A percentile compares a stretch with the other conserved stretches of the same genome.
These are phyloP conservation scores for Alternaria brassicicola DNA, from an alignment of 2,329 filamentous ascomycete species.

Conservation along the genomic window DNA sequence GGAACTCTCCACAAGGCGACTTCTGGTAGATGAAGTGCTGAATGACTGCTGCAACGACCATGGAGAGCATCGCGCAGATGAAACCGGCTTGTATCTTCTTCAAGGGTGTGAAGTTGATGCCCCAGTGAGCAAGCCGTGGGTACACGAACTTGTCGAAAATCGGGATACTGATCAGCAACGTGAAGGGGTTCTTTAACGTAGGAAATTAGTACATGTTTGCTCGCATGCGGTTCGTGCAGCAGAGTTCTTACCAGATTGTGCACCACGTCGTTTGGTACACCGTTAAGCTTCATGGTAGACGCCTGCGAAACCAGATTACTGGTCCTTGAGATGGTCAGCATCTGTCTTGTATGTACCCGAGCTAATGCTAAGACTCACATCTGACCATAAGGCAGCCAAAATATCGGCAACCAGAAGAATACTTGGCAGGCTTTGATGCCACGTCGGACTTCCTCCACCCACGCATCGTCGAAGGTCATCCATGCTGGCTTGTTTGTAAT, in stretches of 20 bases:
- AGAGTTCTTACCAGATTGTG: constrained; percentile 62
- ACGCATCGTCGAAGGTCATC: constrained; percentile 83
- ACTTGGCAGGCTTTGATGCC: constrained; percentile 34
- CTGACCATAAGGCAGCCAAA: constrained; percentile 67
- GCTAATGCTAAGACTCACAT: neutral
- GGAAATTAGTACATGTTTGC: neutral
- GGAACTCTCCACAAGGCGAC: constrained; percentile 50
- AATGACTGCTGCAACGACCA: constrained; percentile 61
- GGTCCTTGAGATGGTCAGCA: constrained; percentile 52
- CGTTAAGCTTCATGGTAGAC: constrained; percentile 58
- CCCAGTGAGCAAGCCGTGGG: constrained; percentile 66
- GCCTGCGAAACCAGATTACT: constrained; percentile 63
- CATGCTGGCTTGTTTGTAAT: constrained; percentile 64
- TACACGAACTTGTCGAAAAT: constrained; percentile 67
- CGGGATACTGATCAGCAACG: constrained; percentile 76
- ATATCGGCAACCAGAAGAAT: constrained; percentile 58
- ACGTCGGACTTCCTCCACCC: constrained; percentile 64
- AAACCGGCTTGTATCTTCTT: constrained; percentile 76
- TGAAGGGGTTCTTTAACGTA: constrained; percentile 64
- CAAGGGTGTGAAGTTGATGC: constrained; percentile 72
- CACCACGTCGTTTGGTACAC: constrained; percentile 78
- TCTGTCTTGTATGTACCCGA: neutral
- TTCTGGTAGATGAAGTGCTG: constrained; percentile 63
- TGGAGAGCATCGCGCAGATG: constrained; percentile 67
- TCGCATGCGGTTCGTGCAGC: neutral